Evolutionary conservation across 768 basidiomycete genomes (phyloP), one percentile per base, ranked within the genome.

Genomic region (Mycena epipterygia): DNA sequence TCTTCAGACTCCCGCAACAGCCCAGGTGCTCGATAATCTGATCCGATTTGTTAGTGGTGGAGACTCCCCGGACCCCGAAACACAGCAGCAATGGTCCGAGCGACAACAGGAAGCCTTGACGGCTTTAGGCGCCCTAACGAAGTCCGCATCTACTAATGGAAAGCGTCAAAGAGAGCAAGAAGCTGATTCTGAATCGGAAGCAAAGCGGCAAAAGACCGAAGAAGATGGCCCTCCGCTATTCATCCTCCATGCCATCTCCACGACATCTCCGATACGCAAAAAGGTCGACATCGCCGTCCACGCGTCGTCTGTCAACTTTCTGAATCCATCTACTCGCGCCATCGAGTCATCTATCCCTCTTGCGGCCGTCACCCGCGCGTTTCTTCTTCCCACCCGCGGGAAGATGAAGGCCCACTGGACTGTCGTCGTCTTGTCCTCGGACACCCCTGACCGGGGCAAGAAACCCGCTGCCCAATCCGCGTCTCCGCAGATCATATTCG

Each of bases 391-490:
- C 13, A 94, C 93, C 0, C 87, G 93, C 29, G 92, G 91, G 32
- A 94, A 93, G 78, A 77, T 83, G 32, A 92, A 90, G 74, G 83
- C 89, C 0, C 91, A 94, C 74, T 93, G 92, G 91, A 91, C 91
- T 0, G 84, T 92, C 33, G 84, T 93, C 17, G 76, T 95, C 37
- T 82, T 95, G 30, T 82, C 89, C 12, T 79, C 85, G 5, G 91
- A 93, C 76, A 80, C 82, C 6, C 84, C 88, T 5, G 85, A 86
- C 35, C 86, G 85, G 56, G 79, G 79, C 46, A 83, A 84, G 60
- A 70, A 80, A 19, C 76, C 81, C 14, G 68, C 81, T 14, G 72
- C 80, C n/a, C 60, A 82, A 6, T 73, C 80, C 81, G 5, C 42
- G 5, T 81, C 81, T 51, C 85, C 84, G 13, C 91, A 93, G 76